Evolutionary conservation across 1,139 yeast species (phyloP), one percentile per base, ranked within the genome.

Genomic region (Zygosaccharomyces sapae): DNA sequence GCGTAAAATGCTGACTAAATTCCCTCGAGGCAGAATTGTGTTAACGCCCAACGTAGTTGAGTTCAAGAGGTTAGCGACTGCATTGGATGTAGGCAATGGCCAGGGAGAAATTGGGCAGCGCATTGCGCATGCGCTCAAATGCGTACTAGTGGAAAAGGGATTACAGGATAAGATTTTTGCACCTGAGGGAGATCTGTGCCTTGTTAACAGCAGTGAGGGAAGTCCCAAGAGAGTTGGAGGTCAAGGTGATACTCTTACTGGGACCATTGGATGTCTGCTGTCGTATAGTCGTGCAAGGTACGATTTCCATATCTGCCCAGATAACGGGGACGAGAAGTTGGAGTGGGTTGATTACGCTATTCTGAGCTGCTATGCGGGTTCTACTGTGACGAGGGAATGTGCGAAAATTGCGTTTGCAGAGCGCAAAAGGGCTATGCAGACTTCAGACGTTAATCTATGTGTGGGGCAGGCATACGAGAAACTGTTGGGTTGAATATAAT

Each of bases 11-110:
- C 65, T 89, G 1, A 76, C 83, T 20, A 42, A 72, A 54, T 67
- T 72, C 44, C 92, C 90, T 0, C 38, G 33, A 25, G 66, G 65
- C 8, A 44, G 64, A 22, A 52, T 64, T 22, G 73, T 89, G 1
- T 57, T 92, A 42, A 92, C 98, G 0, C 98, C 98, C 10, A 92
- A 92, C 62, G 83, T 87, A 7, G 83, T 84, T 39, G 98, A 92
- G 65, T 88, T 88, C 61, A 73, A 75, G 48, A 70, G 97, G 33
- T 68, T 90, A 6, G 77, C 79, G 34, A 71, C 78, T 19, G 73
- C 80, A 0, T 62, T 74, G 31, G 25, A 20, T 12, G 37, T 42
- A 16, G 49, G 49, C 12, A 47, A 38, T 8, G 38, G 24, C 13
- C 44, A 40, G 30, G 61, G 80, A 9, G 63, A 67, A 4, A 57